A percentile compares a stretch with the other conserved stretches of the same genome.
Evolutionary conservation across 352 stramenopile species (phyloP).

Genomic region (Pythium rhizo-oryzae): DNA sequence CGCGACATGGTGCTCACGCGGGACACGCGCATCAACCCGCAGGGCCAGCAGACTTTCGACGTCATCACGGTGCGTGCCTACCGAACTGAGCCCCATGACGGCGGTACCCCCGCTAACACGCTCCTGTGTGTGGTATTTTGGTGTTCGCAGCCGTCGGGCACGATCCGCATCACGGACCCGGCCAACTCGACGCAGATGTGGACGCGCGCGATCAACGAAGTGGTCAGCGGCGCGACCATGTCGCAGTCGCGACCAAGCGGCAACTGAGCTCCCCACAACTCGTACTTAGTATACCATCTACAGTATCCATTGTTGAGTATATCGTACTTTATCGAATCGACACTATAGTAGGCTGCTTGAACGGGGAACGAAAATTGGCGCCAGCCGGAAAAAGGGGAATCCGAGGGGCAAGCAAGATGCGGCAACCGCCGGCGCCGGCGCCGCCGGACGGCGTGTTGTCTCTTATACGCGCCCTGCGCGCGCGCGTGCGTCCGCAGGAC

Average conservation of each 20-base stretch:
- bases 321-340: conserved; percentile 26
- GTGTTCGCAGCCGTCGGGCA: conserved; percentile 49
- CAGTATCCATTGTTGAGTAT: neutral
- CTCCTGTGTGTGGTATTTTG: neutral
- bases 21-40: conserved; percentile 69
- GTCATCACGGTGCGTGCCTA: conserved; percentile 60
- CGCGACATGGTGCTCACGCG: conserved; percentile 63
- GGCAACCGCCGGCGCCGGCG: neutral
- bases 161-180: conserved; percentile 60
- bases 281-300: neutral
- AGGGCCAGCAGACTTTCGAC: conserved; percentile 77
- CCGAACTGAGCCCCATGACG: neutral
- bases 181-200: conserved; percentile 66
- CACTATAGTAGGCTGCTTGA: conserved; percentile 2
- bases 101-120: neutral
- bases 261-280: neutral
- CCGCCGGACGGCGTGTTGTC: conserved; percentile 30
- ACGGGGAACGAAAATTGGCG: neutral
- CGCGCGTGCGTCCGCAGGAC: conserved; percentile 25
- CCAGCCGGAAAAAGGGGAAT: neutral
- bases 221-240: conserved; percentile 24
- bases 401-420: neutral
- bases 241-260: conserved; percentile 22
- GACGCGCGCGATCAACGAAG: conserved; percentile 53
- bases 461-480: conserved; percentile 48